These are phyloP conservation scores for Penicillium soppii DNA, from an alignment of 495 filamentous ascomycete genomes.

Conservation along the genomic window DNA sequence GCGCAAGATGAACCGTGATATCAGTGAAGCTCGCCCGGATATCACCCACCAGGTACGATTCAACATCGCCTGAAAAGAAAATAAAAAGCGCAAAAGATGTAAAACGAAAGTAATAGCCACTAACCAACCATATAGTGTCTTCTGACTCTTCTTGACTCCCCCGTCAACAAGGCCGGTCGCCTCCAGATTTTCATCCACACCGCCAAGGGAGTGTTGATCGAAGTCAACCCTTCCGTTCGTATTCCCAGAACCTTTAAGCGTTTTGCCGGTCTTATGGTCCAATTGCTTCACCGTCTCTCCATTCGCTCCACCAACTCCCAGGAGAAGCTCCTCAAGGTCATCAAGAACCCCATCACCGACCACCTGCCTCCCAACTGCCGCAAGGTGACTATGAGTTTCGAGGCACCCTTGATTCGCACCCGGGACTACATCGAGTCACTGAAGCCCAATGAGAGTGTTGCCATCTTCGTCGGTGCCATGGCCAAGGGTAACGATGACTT, in stretches of 20 bases:
- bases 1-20: conserved; percentile 98
- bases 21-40: conserved; percentile 94
- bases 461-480: conserved; percentile 98
- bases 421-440: conserved; percentile 83
- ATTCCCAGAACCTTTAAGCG: conserved; percentile 98
- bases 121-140: conserved; percentile 64
- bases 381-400: conserved; percentile 93
- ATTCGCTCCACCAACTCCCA: conserved; percentile 95
- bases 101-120: conserved; percentile 4
- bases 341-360: conserved; percentile 95
- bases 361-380: conserved; percentile 96
- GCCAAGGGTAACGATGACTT: conserved; percentile 95
- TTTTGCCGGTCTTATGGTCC: conserved; percentile 97
- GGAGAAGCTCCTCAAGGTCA: conserved; percentile 96
- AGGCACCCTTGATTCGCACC: conserved; percentile 81
- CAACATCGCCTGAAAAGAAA: not conserved
- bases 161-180: conserved; percentile 95
- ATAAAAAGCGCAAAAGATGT: not conserved
- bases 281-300: conserved; percentile 92
- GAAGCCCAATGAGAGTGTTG: conserved; percentile 82
- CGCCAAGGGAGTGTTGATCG: conserved; percentile 92
- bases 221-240: conserved; percentile 94
- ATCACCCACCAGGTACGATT: conserved; percentile 92
- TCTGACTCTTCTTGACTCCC: conserved; percentile 94
- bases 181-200: conserved; percentile 99